phyloP scores from a whole-genome alignment of 768 basidiomycete genomes.

The Phylloporus arenicola region DNA sequence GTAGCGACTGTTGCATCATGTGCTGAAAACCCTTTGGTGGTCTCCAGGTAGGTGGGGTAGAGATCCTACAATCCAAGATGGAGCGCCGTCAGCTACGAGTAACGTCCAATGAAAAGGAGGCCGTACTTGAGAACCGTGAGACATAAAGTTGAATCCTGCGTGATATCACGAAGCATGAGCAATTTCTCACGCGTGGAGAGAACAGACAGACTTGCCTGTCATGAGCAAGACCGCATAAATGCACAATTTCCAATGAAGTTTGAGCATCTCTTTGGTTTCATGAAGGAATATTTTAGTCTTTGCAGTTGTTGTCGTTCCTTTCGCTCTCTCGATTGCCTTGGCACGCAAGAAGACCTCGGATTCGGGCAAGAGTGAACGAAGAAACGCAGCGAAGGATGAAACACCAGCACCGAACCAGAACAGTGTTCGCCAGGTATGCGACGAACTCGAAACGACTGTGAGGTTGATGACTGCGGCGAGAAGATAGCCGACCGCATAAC shows the following conservation, averaged over 20 bases:
- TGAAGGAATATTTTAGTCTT: constrained; percentile 69
- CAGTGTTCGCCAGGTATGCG: constrained; percentile 61
- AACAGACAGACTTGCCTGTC: constrained; percentile 38
- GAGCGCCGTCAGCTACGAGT: not conserved
- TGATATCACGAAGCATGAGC: not conserved
- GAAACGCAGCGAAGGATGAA: constrained; percentile 58
- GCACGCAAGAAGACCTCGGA: constrained; percentile 68
- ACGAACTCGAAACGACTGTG: constrained; percentile 38
- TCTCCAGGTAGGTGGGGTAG: constrained; percentile 71
- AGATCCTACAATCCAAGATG: constrained; percentile 41
- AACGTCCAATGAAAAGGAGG: not conserved
- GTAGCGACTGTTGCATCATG: constrained; percentile 68
- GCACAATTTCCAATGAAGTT: constrained; percentile 73
- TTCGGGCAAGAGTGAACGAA: constrained; percentile 73
- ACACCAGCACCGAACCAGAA: constrained; percentile 80
- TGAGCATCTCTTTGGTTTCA: constrained; percentile 74
- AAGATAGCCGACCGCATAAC: constrained; percentile 84
- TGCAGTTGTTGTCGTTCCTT: constrained; percentile 31
- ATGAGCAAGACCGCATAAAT: constrained; percentile 82
- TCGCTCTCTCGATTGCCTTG: constrained; percentile 45
- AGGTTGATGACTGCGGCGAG: constrained; percentile 82
- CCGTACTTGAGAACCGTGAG: constrained; percentile 61
- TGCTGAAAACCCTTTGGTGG: constrained; percentile 52
- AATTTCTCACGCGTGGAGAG: not conserved
- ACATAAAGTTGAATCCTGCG: constrained; percentile 70